phyloP scores from a whole-genome alignment of 1,139 yeast genomes.

The Pneumocystis murina region DNA sequence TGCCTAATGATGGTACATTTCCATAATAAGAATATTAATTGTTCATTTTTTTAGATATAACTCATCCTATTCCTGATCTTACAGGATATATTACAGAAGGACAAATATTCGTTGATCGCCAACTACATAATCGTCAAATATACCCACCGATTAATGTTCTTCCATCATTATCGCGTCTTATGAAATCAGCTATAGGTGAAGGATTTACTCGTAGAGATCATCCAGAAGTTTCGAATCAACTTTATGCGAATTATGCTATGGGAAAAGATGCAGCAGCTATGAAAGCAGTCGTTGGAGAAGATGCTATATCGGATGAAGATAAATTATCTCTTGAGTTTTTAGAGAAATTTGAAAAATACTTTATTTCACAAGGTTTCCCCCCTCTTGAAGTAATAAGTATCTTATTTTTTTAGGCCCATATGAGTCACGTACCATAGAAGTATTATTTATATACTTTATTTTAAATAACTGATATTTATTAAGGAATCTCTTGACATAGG shows the following conservation, averaged over 20 bases:
- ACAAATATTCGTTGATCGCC: slow-evolving; percentile 94
- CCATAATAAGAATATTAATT: neutral
- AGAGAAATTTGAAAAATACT: slow-evolving; percentile 93
- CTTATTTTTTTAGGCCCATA: slow-evolving; percentile 5
- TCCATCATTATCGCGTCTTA: slow-evolving; percentile 92
- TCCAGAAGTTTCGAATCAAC: slow-evolving; percentile 97
- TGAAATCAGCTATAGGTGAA: slow-evolving; percentile 99
- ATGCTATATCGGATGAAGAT: slow-evolving; percentile 93
- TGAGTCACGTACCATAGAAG: slow-evolving; percentile 10
- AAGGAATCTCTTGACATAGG: slow-evolving; percentile 97
- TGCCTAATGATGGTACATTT: slow-evolving; percentile 68
- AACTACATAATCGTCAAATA: slow-evolving; percentile 84
- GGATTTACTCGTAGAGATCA: slow-evolving; percentile 99
- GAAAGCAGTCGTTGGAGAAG: slow-evolving; percentile 99
- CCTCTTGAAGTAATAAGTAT: slow-evolving; percentile 26
- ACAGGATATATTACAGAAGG: slow-evolving; percentile 99
- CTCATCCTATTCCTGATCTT: slow-evolving; percentile 99
- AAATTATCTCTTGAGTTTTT: slow-evolving; percentile 90
- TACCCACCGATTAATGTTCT: slow-evolving; percentile 97
- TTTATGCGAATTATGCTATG: slow-evolving; percentile 96
- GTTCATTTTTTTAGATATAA: slow-evolving; percentile 42
- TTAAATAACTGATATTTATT: neutral
- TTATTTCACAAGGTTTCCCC: slow-evolving; percentile 63
- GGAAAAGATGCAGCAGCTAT: slow-evolving; percentile 99
- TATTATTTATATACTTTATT: slow-evolving; percentile 8